phyloP scores from a whole-genome alignment of 495 filamentous ascomycete genomes.

The Podospora comata region DNA sequence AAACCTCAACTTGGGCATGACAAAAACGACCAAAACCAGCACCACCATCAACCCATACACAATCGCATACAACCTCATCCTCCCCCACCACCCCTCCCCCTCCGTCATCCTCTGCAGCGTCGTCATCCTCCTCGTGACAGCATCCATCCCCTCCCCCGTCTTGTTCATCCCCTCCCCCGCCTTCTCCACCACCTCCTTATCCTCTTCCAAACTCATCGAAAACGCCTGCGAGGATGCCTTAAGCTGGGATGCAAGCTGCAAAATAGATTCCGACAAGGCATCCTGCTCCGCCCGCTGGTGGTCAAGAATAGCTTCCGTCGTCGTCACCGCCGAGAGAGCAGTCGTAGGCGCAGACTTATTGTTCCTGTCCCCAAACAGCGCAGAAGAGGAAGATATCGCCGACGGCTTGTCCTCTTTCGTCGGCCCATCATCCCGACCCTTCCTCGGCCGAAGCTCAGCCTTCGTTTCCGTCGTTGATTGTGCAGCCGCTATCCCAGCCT shows the following conservation, averaged over 20 bases:
- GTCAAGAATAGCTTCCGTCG: slow-evolving; percentile 65
- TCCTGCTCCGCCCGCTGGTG: slow-evolving; percentile 78
- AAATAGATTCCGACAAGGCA: slow-evolving; percentile 73
- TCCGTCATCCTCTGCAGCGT: slow-evolving; percentile 70
- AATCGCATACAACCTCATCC: slow-evolving; percentile 79
- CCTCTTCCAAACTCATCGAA: slow-evolving; percentile 64
- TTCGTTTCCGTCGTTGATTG: slow-evolving; percentile 18
- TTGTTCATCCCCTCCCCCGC: slow-evolving; percentile 72
- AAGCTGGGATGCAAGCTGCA: slow-evolving; percentile 71
- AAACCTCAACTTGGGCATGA: slow-evolving; percentile 82
- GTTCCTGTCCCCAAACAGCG: slow-evolving; percentile 37
- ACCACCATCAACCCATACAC: slow-evolving; percentile 76
- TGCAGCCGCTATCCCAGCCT: background rate
- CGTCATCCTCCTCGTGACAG: slow-evolving; percentile 70
- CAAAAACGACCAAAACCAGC: slow-evolving; percentile 70
- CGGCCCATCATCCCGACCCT: slow-evolving; percentile 18
- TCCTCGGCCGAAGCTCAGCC: slow-evolving; percentile 22
- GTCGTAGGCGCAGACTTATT: slow-evolving; percentile 20
- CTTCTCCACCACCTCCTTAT: slow-evolving; percentile 64
- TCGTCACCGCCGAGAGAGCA: slow-evolving; percentile 24
- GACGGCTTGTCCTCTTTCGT: background rate
- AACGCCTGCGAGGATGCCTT: slow-evolving; percentile 73
- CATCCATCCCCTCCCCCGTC: slow-evolving; percentile 69
- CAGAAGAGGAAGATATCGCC: slow-evolving; percentile 23
- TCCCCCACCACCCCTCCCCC: slow-evolving; percentile 81